Evolutionary conservation across 2,329 filamentous ascomycete species (phyloP), one percentile per base, ranked within the genome.

Genomic region (Xylariomycetidae sp.): DNA sequence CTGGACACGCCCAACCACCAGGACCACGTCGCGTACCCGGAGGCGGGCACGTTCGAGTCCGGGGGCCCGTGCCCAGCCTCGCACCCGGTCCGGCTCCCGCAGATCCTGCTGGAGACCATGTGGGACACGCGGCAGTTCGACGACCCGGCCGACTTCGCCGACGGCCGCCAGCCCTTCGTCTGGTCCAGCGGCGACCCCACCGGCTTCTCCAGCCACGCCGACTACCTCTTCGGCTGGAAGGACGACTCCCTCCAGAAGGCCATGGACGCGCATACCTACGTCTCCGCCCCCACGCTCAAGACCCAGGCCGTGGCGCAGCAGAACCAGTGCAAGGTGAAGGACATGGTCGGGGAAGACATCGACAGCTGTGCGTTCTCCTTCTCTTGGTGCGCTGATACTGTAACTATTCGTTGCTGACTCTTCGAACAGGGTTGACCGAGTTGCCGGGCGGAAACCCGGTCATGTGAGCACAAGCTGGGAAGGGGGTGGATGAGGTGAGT

Each of bases 191-290:
- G 58, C 16, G 57, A 60, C 29, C 19, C 38, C 3, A 63, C 55
- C 1, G 63, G 63, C 1, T 64, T 53, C 25, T 50, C 52, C 0
- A 55, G 49, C 32, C 62, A 65, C 31, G 62, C 61, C 7, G 63
- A 67, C 22, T 67, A 67, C 41, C 42, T 65, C 14, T 65, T 65
- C 36, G 61, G 62, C 10, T 65, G 62, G 62, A 59, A 64, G 44
- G 61, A 53, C 31, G 53, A 65, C 38, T 44, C 59, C 8, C 56
- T 67, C 12, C 63, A 67, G 43, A 56, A 44, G 39, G 58, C 57
- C 13, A 60, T 61, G 55, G 58, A 61, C 29, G 53, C 43, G 1
- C 57, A 60, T 30, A 55, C 53, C 2, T 53, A 53, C 25, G 49
- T 53, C 10, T 51, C 49, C 10, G 49, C 49, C 4, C 50, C 50